Base-by-base conservation (phyloP, 2,329 filamentous ascomycete species). In the Sporothrix globosa region DNA sequence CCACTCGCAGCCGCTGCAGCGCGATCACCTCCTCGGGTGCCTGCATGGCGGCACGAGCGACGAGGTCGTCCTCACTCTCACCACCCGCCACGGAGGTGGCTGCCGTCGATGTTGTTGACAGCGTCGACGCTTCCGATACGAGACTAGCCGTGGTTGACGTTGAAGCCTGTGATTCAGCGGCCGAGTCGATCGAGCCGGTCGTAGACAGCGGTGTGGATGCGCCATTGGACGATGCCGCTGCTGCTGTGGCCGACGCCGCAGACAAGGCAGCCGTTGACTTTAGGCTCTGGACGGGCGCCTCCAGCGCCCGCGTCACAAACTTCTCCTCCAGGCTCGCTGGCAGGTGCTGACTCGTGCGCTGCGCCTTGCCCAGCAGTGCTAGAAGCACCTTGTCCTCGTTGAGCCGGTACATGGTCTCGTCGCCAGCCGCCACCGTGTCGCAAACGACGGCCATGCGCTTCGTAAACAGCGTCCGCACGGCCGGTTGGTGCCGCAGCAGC, bases 241-340 rank as follows among this genome's bases (percentile, higher is more conserved):
- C 9, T 6, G 58, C 39, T 21, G 65, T 19, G 1, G 19, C 24
- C 17, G 52, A 19, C 53, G 41, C 24, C 60, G 30, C 4, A 21
- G 48, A 17, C 17, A 44, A 27, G n/a, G 46, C 50, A 2, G 61
- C 60, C n/a, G 58, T 56, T 7, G 48, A 85, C 76, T 85, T 90
- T 53, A 93, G 83, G 44, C 87, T 87, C 75, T 92, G 82, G 56
- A 97, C 83, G 0, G 96, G 95, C 4, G 89, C 86, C 75, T 96
- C 91, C 5, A 99, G 83, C 2, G 87, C 86, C 76, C 90, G 90
- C 67, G 85, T 87, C 10, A 99, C 88, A 75, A 97, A 96, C 54
- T 88, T 90, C 61, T 96, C 91, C 77, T 97, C 95, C 84, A 99
- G 86, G 75, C 91, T 97, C 7, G 83, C 81, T 1, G 96, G 93